Evolutionary conservation across 148 eudicot species (phyloP).

Genomic region (Talinum fruticosum): DNA sequence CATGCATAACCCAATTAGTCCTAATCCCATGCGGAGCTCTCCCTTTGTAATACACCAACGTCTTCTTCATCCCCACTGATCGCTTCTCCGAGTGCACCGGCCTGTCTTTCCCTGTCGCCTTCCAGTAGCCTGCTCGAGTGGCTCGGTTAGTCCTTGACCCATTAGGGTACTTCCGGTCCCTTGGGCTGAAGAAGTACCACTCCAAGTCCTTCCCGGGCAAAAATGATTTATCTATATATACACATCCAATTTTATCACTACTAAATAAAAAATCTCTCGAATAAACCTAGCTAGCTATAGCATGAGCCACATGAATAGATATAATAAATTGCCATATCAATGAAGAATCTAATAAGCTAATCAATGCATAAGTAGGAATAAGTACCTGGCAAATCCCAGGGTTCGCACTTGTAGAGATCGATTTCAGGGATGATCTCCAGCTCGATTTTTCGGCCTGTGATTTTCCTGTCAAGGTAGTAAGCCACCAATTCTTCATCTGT

Average conservation of each 20-base stretch:
- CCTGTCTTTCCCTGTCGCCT: conserved; percentile 47
- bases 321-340: too few species aligned
- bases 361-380: too few species aligned
- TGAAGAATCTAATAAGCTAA: too few species aligned
- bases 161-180: conserved; percentile 46
- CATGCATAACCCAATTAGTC: conserved; percentile 49
- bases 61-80: conserved; percentile 46
- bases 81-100: conserved; percentile 34
- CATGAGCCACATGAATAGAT: not conserved
- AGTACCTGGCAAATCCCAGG: conserved; percentile 48
- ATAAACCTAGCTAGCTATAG: not conserved
- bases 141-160: conserved; percentile 51
- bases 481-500: conserved; percentile 43
- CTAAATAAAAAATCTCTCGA: too few species aligned
- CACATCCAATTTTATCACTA: not conserved
- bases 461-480: conserved; percentile 44
- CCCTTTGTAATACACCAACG: conserved; percentile 43
- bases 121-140: conserved; percentile 43
- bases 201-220: conserved; percentile 47
- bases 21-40: conserved; percentile 48
- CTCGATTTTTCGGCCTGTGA: conserved; percentile 43
- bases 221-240: conserved; percentile 31
- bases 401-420: conserved; percentile 49
- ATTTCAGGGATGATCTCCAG: conserved; percentile 48
- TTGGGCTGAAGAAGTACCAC: conserved; percentile 49